Evolutionary conservation across 2,329 filamentous ascomycete species (phyloP), one percentile per base, ranked within the genome.

Genomic region (Dactylonectria estremocensis): DNA sequence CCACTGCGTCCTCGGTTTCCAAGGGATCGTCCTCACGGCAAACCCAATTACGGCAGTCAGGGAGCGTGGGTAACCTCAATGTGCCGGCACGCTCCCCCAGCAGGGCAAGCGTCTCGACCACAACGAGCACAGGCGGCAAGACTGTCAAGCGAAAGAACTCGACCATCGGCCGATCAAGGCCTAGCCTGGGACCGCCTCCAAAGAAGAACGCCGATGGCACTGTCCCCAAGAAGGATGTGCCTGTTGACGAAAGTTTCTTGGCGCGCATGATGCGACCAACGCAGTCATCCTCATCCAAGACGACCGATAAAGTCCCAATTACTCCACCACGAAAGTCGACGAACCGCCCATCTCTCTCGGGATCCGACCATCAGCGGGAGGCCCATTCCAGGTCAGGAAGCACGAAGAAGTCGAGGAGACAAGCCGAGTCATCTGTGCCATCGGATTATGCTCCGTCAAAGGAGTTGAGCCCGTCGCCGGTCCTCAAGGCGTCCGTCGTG

Each of bases 251-350:
- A 71, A 81, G 89, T 14, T 95, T 95, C 80, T 82, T 95, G 28
- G 92, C 92, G n/a, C 89, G 93, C 59, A 94, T 95, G 92, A 95
- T 92, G 89, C 86, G 92, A 46, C 93, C 93, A 2, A 95, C 93
- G 0, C 88, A 91, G 50, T 85, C 89, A 52, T 93, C 91, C 5
- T 87, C 91, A 9, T 90, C 86, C 69, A 94, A 93, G 81, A 87
- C 88, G 0, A 83, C 88, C 3, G 91, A 93, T 5, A 94, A 93
- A 81, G 78, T 78, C 1, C 81, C 84, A 2, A 70, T 81, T 0
- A 87, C 87, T 0, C 87, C 88, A 2, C 87, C 87, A 0, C 81
- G 83, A 64, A 87, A 82, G 70, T 67, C 75, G 28, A 62, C 68
- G 9, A 70, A 70, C 46, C 74, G 74, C 10, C 67, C 71, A 37